Evolutionary conservation across 2,329 filamentous ascomycete species (phyloP).

Genomic region (Pochonia chlamydosporia): DNA sequence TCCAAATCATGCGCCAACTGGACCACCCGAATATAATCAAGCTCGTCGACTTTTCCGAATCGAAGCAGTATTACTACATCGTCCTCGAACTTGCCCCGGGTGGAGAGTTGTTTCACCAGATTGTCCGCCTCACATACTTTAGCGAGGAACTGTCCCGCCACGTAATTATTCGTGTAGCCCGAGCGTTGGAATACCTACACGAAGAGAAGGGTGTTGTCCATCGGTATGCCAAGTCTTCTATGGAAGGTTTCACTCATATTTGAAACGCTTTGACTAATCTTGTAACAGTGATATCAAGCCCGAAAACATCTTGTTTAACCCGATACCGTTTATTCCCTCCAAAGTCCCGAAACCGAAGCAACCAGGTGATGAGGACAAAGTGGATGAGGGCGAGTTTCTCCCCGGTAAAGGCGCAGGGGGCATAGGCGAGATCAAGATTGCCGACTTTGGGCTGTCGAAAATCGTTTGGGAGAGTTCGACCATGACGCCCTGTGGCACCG

Average conservation of each 20-base stretch:
- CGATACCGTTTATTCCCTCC: constrained; percentile 73
- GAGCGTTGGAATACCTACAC: constrained; percentile 88
- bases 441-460: constrained; percentile 95
- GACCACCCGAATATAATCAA: constrained; percentile 96
- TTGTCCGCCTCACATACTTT: constrained; percentile 96
- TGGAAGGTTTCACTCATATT: constrained; percentile 30
- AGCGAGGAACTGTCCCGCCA: constrained; percentile 93
- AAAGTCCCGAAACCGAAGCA: constrained; percentile 74
- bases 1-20: constrained; percentile 95
- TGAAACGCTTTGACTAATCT: background rate
- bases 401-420: constrained; percentile 77
- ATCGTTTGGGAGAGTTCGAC: constrained; percentile 97
- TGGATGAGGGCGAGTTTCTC: constrained; percentile 91
- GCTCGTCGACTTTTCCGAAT: constrained; percentile 89
- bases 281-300: constrained; percentile 84
- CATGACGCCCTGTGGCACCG: constrained; percentile 98
- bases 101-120: constrained; percentile 96
- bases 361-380: constrained; percentile 93
- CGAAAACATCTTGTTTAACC: constrained; percentile 92
- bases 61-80: constrained; percentile 94
- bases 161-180: constrained; percentile 92
- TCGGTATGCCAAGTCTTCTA: too few relatives aligned
- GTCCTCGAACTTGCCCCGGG: constrained; percentile 91
- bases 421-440: constrained; percentile 94
- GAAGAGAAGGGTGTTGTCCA: constrained; percentile 95